Conservation (phyloP, 345 rosid genomes). For the Pugionium dolabratum region DNA sequence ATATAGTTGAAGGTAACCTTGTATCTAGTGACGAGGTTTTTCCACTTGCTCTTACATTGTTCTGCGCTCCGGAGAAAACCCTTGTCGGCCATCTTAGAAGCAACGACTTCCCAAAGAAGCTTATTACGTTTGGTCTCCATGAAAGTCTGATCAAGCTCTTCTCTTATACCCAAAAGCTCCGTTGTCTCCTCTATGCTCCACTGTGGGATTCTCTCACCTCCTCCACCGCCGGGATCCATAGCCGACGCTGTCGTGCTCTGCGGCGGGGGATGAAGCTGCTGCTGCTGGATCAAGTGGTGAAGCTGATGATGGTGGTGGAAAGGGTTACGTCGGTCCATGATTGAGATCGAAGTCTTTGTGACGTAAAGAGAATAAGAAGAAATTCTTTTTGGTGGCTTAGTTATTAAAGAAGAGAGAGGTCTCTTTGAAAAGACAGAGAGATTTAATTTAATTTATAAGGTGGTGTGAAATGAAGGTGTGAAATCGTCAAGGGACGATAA, state of each 20-base stretch:
- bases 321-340: conserved; percentile 58
- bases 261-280: conserved; percentile 47
- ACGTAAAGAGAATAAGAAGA: conserved; percentile 21
- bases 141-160: conserved; percentile 83
- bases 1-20: conserved; percentile 55
- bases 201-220: conserved; percentile 79
- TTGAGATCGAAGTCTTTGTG: conserved; percentile 24
- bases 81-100: conserved; percentile 72
- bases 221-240: conserved; percentile 29
- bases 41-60: conserved; percentile 99
- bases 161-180: conserved; percentile 80
- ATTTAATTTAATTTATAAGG: conserved; percentile 39
- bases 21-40: conserved; percentile 90
- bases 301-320: conserved; percentile 49
- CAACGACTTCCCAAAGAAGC: conserved; percentile 81
- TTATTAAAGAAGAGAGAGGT: conserved; percentile 39
- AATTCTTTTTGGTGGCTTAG: not conserved
- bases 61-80: conserved; percentile 86
- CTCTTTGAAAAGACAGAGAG: conserved; percentile 31
- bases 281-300: conserved; percentile 45
- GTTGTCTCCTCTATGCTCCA: conserved; percentile 91
- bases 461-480: conserved; percentile 75
- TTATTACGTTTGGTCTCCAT: conserved; percentile 96
- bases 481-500: conserved; percentile 45
- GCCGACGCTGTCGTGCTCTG: conserved; percentile 47